Evolutionary conservation across 2,329 filamentous ascomycete genomes (phyloP).

Genomic region (Ascochyta lentis): DNA sequence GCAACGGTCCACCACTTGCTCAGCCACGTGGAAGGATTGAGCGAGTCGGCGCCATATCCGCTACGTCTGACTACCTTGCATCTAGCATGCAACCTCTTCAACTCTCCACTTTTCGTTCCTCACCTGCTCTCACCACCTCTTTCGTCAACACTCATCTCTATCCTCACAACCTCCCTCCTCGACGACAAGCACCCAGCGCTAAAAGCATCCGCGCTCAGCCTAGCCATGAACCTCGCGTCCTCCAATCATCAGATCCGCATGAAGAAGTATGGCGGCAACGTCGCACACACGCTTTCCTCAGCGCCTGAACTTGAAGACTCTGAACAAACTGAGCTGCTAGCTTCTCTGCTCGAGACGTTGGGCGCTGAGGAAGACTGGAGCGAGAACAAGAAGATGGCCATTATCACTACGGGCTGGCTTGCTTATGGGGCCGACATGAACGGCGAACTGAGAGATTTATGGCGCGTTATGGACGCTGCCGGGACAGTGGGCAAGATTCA

Average conservation of each 20-base stretch:
- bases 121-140: conserved; percentile 60
- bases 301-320: conserved; percentile 64
- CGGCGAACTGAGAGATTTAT: conserved; percentile 80
- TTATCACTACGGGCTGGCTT: conserved; percentile 78
- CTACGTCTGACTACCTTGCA: conserved; percentile 84
- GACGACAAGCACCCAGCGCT: conserved; percentile 77
- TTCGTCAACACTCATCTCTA: conserved; percentile 66
- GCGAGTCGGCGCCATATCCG: conserved; percentile 72
- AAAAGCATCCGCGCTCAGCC: conserved; percentile 79
- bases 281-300: conserved; percentile 18
- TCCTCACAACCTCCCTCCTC: conserved; percentile 79
- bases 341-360: conserved; percentile 80
- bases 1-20: conserved; percentile 64
- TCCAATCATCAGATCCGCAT: conserved; percentile 71
- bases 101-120: conserved; percentile 71
- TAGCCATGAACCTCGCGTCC: conserved; percentile 82
- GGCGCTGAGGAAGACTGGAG: conserved; percentile 54
- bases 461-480: conserved; percentile 76
- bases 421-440: conserved; percentile 72
- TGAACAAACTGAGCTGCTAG: conserved; percentile 81
- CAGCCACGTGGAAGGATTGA: conserved; percentile 61
- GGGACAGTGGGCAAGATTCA: conserved; percentile 60
- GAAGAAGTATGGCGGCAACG: conserved; percentile 53
- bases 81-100: conserved; percentile 84
- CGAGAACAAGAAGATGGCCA: conserved; percentile 78